A percentile compares a stretch with the other conserved stretches of the same genome.
Conservation (phyloP, 345 rosid genomes). For the Luvunga scandens region DNA sequence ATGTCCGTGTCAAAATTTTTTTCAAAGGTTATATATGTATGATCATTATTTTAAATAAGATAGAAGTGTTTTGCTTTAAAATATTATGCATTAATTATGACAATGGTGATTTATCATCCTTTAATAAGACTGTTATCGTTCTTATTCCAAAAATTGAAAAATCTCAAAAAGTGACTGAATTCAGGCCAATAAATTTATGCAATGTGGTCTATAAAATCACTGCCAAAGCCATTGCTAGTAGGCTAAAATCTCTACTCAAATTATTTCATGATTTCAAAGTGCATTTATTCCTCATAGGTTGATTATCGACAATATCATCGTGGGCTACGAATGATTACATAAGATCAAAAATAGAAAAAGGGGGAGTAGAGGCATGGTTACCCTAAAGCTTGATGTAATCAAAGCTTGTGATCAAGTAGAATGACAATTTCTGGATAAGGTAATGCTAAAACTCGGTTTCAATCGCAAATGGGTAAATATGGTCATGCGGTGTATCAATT, state of each 20-base stretch:
- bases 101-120: no score
- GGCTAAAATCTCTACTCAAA: background rate
- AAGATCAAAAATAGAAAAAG: background rate
- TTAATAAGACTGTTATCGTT: no score
- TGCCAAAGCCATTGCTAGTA: background rate
- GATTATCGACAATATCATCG: background rate
- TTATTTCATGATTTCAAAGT: background rate
- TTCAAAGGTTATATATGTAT: no score
- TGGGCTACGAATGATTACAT: background rate
- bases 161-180: no score
- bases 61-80: no score
- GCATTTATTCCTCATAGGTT: background rate
- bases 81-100: no score
- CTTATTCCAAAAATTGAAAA: no score
- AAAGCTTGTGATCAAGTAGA: background rate
- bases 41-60: no score
- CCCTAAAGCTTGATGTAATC: background rate
- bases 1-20: fast-evolving
- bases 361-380: background rate
- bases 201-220: background rate
- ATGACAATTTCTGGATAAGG: background rate
- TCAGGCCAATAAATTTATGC: background rate
- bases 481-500: no score
- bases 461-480: no score
- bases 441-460: no score